Evolutionary conservation across 495 filamentous ascomycete species (phyloP).

Genomic region (Podospora pseudopauciseta): DNA sequence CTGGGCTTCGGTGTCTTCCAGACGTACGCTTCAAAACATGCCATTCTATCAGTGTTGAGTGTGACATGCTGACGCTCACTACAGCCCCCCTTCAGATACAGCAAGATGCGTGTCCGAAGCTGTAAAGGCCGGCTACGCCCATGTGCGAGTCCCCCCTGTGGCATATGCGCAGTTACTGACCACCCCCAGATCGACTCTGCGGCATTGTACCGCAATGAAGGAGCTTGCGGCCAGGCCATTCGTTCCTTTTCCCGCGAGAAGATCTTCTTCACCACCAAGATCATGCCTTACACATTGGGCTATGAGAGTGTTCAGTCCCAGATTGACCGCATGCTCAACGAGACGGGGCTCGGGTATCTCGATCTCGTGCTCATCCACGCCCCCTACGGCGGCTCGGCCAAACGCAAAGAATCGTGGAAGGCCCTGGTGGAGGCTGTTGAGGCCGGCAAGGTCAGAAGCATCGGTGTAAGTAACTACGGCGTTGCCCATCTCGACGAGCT

Average conservation of each 20-base stretch:
- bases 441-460: slow-evolving; percentile 59
- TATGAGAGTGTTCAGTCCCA: slow-evolving; percentile 51
- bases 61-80: background rate
- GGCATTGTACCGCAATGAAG: slow-evolving; percentile 67
- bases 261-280: slow-evolving; percentile 73
- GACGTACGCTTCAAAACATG: slow-evolving; percentile 46
- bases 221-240: slow-evolving; percentile 60
- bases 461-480: slow-evolving; percentile 68
- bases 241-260: slow-evolving; percentile 47
- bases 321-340: slow-evolving; percentile 49
- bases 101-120: slow-evolving; percentile 58
- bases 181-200: slow-evolving; percentile 64
- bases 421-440: slow-evolving; percentile 59
- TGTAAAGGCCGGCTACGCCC: slow-evolving; percentile 67
- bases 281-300: slow-evolving; percentile 39
- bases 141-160: slow-evolving; percentile 43
- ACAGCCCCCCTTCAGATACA: slow-evolving; percentile 33
- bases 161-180: background rate
- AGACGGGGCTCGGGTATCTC: slow-evolving; percentile 56
- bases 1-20: slow-evolving; percentile 76
- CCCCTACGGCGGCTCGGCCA: slow-evolving; percentile 56
- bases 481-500: slow-evolving; percentile 68
- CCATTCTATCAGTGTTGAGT: background rate
- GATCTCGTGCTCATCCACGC: slow-evolving; percentile 63
- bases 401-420: slow-evolving; percentile 60